Evolutionary conservation across 768 basidiomycete genomes (phyloP), one percentile per base, ranked within the genome.

Genomic region (Boletales sp.): DNA sequence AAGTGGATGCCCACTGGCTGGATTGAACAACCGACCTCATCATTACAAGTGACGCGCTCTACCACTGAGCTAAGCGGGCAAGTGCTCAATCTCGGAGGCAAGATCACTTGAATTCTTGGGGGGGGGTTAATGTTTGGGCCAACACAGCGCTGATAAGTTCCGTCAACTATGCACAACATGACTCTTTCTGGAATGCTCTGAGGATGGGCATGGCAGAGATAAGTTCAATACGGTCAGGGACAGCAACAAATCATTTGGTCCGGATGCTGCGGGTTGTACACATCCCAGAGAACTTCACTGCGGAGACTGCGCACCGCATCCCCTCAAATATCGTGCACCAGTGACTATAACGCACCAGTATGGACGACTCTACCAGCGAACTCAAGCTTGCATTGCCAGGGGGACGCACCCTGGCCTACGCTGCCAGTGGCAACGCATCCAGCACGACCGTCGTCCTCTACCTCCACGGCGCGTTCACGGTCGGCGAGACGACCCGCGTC

Each of bases 61-160:
- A 66, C 70, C 71, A 72, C 70, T 72, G 70, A 72, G 70, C 70
- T 72, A 72, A 69, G 68, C 66, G 66, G 66, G 66, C 66, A 40
- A 42, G 10, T n/a, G 25, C 8, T 44, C 0, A 3, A 0, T 0
- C 11, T 12, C 1, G 0, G 1, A 0, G 19, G 11, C 13, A 5
- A 31, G 28, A 14, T 8, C 8, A 48, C 28, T 5, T 50, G 17
- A 46, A 5, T 32, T 19, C 10, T n/a, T n/a, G n/a, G n/a, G n/a
- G n/a, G n/a, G n/a, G n/a, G n/a, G n/a, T 82, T 80, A 15, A 94
- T 82, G 59, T 89, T 82, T 0, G 96, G 96, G 6, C 94, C 94
- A 1, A 97, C 94, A 15, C 84, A 82, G 25, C 96, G 82, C 62
- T 97, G 92, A 61, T 99, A 98, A 33, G 86, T 89, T 72, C 97